Conservation (phyloP, 371 early-diverging fungal genomes). For the Rhizopus stolonifer region DNA sequence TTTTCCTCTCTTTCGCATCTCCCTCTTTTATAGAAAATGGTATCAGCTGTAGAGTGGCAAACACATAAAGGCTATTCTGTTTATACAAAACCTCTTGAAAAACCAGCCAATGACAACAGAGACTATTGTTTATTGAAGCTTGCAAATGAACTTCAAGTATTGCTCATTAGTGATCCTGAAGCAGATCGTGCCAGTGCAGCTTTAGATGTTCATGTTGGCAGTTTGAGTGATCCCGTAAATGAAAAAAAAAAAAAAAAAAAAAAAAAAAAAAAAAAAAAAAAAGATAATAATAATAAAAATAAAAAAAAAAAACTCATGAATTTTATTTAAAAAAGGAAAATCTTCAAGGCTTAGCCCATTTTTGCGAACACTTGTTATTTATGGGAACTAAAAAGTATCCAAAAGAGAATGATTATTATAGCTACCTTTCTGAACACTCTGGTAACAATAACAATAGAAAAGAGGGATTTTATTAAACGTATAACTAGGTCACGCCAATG, state of each 20-base stretch:
- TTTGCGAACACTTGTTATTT: constrained; percentile 97
- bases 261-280: neutral
- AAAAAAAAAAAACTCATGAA: neutral
- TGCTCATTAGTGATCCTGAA: constrained; percentile 78
- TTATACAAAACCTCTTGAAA: constrained; percentile 42
- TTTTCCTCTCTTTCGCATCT: neutral
- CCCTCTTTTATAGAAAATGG: constrained; percentile 7
- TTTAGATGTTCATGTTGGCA: constrained; percentile 88
- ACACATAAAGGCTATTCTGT: constrained; percentile 15
- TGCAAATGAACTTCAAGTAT: constrained; percentile 74
- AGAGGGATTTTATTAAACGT: too few relatives aligned
- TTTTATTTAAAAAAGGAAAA: constrained; percentile 33
- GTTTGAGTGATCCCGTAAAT: constrained; percentile 26
- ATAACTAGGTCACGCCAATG: constrained; percentile 87
- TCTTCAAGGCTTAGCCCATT: constrained; percentile 95
- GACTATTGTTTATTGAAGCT: constrained; percentile 83
- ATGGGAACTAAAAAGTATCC: constrained; percentile 89
- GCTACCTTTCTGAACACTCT: constrained; percentile 83
- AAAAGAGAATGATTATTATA: constrained; percentile 87
- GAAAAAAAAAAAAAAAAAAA: neutral
- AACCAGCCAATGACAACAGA: constrained; percentile 76
- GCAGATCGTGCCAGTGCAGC: constrained; percentile 92
- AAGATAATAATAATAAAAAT: too few relatives aligned
- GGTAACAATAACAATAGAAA: constrained; percentile 52
- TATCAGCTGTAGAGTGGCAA: constrained; percentile 25